phyloP scores from a whole-genome alignment of 164 flowering plant species.

The Euptelea pleiosperma region DNA sequence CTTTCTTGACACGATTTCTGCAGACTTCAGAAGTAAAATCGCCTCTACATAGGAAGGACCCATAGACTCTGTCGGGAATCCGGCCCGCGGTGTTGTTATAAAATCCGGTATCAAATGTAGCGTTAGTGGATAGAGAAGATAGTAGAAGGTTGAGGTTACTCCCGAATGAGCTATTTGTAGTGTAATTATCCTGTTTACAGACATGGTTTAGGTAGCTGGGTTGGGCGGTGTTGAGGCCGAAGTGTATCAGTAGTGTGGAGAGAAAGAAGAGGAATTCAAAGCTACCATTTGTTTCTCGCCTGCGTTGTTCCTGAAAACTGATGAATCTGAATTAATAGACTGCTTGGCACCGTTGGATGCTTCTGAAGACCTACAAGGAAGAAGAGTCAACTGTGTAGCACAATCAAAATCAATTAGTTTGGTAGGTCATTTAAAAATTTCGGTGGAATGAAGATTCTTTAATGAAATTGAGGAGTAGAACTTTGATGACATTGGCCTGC shows the following conservation, averaged over 20 bases:
- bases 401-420: too few relatives aligned
- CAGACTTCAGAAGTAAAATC: conserved; percentile 13
- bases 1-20: conserved; percentile 12
- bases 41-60: conserved; percentile 20
- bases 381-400: too few relatives aligned
- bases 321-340: too few relatives aligned
- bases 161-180: conserved; percentile 14
- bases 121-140: conserved; percentile 22
- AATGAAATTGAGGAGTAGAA: too few relatives aligned
- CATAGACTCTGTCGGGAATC: conserved; percentile 8
- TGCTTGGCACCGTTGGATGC: too few relatives aligned
- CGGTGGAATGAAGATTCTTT: too few relatives aligned
- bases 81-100: conserved; percentile 23
- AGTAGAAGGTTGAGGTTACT: conserved; percentile 28
- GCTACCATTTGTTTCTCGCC: background rate
- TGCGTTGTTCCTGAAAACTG: too few relatives aligned
- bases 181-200: background rate
- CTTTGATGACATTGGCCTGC: too few relatives aligned
- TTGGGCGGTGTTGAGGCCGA: background rate
- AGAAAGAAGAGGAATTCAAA: background rate
- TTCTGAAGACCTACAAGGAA: too few relatives aligned
- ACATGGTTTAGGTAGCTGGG: background rate
- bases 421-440: too few relatives aligned
- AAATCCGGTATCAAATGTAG: too few relatives aligned
- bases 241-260: background rate